Evolutionary conservation across 805 yeast genomes (phyloP).

Genomic region (Saccharomycopsis vini): DNA sequence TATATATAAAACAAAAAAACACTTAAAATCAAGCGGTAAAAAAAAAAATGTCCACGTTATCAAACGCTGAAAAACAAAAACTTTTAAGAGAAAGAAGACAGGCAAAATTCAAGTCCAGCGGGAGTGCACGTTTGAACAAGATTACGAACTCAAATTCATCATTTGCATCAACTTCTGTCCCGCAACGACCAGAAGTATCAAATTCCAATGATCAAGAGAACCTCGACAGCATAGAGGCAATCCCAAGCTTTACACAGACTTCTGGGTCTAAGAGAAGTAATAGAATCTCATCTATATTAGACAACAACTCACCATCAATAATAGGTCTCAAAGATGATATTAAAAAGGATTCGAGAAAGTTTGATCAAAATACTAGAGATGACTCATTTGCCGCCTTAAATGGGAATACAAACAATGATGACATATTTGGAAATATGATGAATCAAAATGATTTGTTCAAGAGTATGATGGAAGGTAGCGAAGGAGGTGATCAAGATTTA

Average conservation of each 20-base stretch:
- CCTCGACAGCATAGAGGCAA: not conserved
- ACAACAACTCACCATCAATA: conserved; percentile 5
- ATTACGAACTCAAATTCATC: conserved; percentile 19
- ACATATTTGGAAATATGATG: too few species aligned
- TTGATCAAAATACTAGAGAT: not conserved
- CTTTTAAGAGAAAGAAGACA: conserved; percentile 19
- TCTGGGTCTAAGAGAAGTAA: conserved; percentile 5
- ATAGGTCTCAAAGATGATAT: not conserved
- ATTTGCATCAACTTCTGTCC: conserved; percentile 4
- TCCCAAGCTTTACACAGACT: not conserved
- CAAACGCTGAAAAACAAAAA: conserved; percentile 17
- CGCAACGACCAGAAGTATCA: not conserved
- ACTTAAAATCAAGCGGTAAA: not conserved
- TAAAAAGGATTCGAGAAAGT: too few species aligned
- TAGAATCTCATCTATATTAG: conserved; percentile 17
- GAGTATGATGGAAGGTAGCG: not conserved
- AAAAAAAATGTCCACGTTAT: conserved; percentile 13
- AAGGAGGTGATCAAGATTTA: conserved; percentile 2
- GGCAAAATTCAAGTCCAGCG: conserved; percentile 16
- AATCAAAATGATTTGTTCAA: conserved; percentile 1
- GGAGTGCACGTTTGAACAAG: conserved; percentile 11
- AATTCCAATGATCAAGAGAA: not conserved
- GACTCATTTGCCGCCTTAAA: not conserved
- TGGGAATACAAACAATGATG: conserved; percentile 9
- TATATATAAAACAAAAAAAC: not conserved